A percentile compares a stretch with the other conserved stretches of the same genome.
Conservation (phyloP, 495 filamentous ascomycete genomes). For the Aspergillus sclerotiicarbonarius region DNA sequence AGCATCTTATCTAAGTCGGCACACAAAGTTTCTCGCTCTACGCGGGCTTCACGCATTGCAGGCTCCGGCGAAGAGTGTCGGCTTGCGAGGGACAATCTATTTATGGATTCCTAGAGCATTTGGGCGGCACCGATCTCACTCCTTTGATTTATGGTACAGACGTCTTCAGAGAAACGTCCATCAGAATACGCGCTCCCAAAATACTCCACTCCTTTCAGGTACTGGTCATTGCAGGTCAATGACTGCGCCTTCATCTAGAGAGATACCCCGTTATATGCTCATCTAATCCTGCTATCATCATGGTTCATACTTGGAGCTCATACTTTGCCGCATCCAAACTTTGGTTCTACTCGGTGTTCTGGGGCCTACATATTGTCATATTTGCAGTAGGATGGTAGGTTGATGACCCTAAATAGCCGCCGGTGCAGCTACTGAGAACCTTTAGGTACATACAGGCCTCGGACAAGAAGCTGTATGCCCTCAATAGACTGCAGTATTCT, state of each 20-base stretch:
- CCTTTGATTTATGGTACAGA: neutral
- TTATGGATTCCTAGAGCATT: neutral
- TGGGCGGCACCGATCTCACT: neutral
- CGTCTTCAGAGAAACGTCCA: neutral
- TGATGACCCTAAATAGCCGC: slow-evolving; percentile 19
- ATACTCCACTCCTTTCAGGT: neutral
- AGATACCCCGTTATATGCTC: slow-evolving; percentile 11
- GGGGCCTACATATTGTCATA: slow-evolving; percentile 74
- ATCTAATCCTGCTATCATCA: slow-evolving; percentile 7
- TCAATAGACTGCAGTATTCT: slow-evolving; percentile 82
- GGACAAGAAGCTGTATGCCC: slow-evolving; percentile 63
- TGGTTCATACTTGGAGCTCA: slow-evolving; percentile 38
- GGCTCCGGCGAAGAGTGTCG: neutral
- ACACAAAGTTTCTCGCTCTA: neutral
- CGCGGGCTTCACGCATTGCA: neutral
- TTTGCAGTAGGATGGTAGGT: slow-evolving; percentile 87
- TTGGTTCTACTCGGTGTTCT: slow-evolving; percentile 82
- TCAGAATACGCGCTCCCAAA: neutral
- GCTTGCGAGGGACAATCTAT: neutral
- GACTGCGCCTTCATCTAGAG: slow-evolving; percentile 2
- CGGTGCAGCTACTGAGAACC: slow-evolving; percentile 12
- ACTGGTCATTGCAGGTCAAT: slow-evolving; percentile 28
- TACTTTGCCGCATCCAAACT: slow-evolving; percentile 67
- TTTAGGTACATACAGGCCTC: slow-evolving; percentile 72
- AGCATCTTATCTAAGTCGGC: neutral